phyloP scores from a whole-genome alignment of 2,329 filamentous ascomycete species.

The Kalmusia sp. region DNA sequence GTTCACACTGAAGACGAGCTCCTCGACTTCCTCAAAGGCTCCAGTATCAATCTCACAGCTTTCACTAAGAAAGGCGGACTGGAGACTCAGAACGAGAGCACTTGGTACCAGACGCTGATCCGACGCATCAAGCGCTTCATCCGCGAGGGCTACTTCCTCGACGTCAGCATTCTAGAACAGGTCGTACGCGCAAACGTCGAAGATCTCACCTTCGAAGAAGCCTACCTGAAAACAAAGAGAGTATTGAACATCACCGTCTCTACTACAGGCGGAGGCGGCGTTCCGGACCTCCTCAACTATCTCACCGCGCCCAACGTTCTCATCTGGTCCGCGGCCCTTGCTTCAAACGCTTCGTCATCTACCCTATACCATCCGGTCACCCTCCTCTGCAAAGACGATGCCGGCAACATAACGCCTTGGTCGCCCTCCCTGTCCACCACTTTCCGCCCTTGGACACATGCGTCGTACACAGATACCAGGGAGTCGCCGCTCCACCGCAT shows the following conservation, averaged over 20 bases:
- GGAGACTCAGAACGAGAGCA: constrained; percentile 30
- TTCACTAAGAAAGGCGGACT: constrained; percentile 67
- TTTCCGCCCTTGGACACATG: constrained; percentile 71
- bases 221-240: constrained; percentile 82
- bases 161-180: constrained; percentile 80
- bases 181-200: constrained; percentile 86
- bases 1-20: constrained; percentile 88
- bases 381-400: constrained; percentile 79
- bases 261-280: constrained; percentile 73
- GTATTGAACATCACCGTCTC: constrained; percentile 92
- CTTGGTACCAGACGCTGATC: constrained; percentile 63
- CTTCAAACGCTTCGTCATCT: constrained; percentile 73
- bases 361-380: constrained; percentile 71
- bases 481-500: constrained; percentile 74
- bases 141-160: constrained; percentile 81
- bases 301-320: constrained; percentile 92
- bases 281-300: constrained; percentile 88
- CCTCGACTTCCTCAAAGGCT: constrained; percentile 75
- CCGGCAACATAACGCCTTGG: constrained; percentile 78
- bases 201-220: constrained; percentile 91
- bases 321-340: constrained; percentile 80
- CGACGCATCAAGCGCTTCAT: constrained; percentile 74
- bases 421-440: constrained; percentile 65
- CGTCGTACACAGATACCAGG: constrained; percentile 67
- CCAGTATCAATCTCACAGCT: constrained; percentile 81